These are phyloP conservation scores for Coniochaeta pulveracea DNA, from an alignment of 2,329 filamentous ascomycete genomes.

Conservation along the genomic window DNA sequence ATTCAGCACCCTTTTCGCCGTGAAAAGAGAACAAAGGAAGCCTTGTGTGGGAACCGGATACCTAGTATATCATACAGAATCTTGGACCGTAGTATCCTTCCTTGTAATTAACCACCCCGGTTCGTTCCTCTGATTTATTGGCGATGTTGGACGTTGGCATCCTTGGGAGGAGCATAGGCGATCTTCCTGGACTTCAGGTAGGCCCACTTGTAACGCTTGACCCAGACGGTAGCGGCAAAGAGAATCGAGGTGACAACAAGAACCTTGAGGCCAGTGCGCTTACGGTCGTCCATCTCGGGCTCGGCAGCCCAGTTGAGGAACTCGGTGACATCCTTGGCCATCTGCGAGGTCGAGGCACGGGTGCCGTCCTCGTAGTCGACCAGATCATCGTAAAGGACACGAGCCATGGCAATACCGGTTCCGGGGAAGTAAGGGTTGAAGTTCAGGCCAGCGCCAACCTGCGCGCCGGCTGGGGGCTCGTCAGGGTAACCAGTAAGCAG, in stretches of 20 bases:
- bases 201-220: conserved; percentile 99
- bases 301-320: conserved; percentile 99
- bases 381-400: conserved; percentile 93
- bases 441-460: conserved; percentile 83
- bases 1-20: conserved; percentile 13
- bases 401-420: conserved; percentile 97
- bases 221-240: conserved; percentile 84
- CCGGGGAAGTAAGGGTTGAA: conserved; percentile 99
- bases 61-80: conserved; percentile 21
- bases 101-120: not conserved
- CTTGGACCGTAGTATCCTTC: conserved; percentile 7
- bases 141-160: conserved; percentile 30
- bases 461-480: conserved; percentile 81
- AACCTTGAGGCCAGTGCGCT: conserved; percentile 99
- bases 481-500: conserved; percentile 96
- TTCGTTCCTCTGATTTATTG: conserved; percentile 25
- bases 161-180: conserved; percentile 67
- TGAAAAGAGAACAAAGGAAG: conserved; percentile 17
- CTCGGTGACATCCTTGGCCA: conserved; percentile 98
- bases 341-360: conserved; percentile 89
- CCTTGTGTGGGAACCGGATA: conserved; percentile 19
- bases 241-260: conserved; percentile 68
- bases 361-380: conserved; percentile 98
- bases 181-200: conserved; percentile 94
- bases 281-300: conserved; percentile 98